phyloP scores from a whole-genome alignment of 805 yeast species.

The Ogataea saltuana region DNA sequence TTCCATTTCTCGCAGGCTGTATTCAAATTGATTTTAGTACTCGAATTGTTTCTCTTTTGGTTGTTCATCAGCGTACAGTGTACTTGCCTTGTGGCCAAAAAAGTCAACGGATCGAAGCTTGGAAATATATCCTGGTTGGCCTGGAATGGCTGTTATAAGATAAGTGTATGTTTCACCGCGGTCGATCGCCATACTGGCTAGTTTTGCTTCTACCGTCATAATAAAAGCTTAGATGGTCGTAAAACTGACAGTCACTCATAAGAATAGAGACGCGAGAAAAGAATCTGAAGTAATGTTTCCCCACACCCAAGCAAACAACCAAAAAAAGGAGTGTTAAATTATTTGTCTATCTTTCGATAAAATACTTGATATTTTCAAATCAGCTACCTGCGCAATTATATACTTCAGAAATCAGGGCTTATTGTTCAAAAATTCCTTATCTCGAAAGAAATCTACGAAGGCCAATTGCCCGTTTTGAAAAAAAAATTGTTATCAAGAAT shows the following conservation, averaged over 20 bases:
- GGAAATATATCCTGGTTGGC: constrained; percentile 38
- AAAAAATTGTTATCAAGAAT: not conserved
- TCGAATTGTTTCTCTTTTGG: too few species aligned
- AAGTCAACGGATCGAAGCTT: constrained; percentile 27
- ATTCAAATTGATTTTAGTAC: too few species aligned
- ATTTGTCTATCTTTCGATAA: too few species aligned
- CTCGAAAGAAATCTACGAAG: not conserved
- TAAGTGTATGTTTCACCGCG: constrained; percentile 49
- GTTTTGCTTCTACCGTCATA: constrained; percentile 8
- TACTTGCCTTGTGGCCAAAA: too few species aligned
- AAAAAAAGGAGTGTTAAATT: too few species aligned
- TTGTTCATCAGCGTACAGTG: too few species aligned
- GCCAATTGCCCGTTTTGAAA: constrained; percentile 2
- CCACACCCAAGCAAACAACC: too few species aligned
- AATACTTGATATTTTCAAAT: not conserved
- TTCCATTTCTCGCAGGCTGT: too few species aligned
- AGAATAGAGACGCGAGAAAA: too few species aligned
- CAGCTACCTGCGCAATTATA: not conserved
- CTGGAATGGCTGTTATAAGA: constrained; percentile 45
- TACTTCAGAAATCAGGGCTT: not conserved
- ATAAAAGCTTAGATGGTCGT: too few species aligned
- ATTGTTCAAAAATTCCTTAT: not conserved
- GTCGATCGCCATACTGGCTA: constrained; percentile 15
- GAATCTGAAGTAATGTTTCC: too few species aligned
- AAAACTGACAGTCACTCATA: too few species aligned